Percentiles rank a stretch among this genome's conserved stretches.
These are phyloP conservation scores for Lactifluus hygrophoroides DNA, from an alignment of 768 basidiomycete species.

Conservation along the genomic window DNA sequence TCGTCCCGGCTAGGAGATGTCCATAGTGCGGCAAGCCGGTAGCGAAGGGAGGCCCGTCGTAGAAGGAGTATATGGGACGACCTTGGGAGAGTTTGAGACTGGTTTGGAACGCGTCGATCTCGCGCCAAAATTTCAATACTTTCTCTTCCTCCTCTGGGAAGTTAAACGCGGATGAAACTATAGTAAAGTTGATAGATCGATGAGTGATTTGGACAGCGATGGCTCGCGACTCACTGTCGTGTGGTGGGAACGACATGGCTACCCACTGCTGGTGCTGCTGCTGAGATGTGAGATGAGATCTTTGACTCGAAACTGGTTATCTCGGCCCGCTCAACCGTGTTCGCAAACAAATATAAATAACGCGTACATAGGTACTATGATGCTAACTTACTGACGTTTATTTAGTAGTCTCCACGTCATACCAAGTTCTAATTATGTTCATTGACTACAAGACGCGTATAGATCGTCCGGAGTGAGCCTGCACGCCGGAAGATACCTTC, in stretches of 20 bases:
- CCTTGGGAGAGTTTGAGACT: constrained; percentile 89
- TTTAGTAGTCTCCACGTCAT: background rate
- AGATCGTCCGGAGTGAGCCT: background rate
- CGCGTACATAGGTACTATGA: background rate
- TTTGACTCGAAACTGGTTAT: background rate
- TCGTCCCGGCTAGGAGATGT: constrained; percentile 84
- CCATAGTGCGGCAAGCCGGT: constrained; percentile 97
- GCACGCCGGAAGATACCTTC: constrained; percentile 2
- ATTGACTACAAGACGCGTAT: background rate
- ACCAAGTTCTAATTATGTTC: background rate
- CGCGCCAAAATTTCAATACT: constrained; percentile 84
- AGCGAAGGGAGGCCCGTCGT: constrained; percentile 95
- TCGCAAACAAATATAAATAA: constrained; percentile 8
- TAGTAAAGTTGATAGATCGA: constrained; percentile 10
- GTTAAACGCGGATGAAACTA: constrained; percentile 70
- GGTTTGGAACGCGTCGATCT: constrained; percentile 96
- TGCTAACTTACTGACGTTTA: too few relatives aligned
- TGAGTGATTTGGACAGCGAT: background rate
- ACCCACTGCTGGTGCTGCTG: too few relatives aligned
- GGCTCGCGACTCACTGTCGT: constrained; percentile 56
- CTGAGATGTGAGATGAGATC: background rate
- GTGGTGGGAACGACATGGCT: constrained; percentile 43
- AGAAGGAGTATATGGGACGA: constrained; percentile 86
- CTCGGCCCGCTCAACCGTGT: constrained; percentile 1
- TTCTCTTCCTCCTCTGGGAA: constrained; percentile 88